Percentiles rank a stretch among this genome's conserved stretches.
phyloP scores from a whole-genome alignment of 768 basidiomycete genomes.

The Termitomyces sp. region DNA sequence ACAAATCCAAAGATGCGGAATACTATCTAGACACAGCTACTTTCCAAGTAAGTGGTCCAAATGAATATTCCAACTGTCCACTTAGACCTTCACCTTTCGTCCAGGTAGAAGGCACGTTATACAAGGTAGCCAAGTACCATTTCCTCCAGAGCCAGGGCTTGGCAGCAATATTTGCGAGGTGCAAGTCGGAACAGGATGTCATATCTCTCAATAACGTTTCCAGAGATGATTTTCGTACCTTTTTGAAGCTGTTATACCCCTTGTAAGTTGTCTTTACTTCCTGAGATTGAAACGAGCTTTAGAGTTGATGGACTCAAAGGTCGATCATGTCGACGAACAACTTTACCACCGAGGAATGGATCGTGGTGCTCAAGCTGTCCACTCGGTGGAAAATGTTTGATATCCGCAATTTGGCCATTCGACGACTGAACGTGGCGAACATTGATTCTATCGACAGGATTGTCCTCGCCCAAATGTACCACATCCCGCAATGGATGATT shows the following conservation, averaged over 20 bases:
- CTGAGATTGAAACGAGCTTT: background rate
- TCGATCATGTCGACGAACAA: background rate
- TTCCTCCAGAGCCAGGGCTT: background rate
- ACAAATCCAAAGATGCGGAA: background rate
- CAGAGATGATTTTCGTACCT: background rate
- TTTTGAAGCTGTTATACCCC: background rate
- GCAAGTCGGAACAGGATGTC: background rate
- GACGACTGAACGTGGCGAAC: background rate
- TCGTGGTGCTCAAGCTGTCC: background rate
- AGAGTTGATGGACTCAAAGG: background rate
- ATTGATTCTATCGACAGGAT: background rate
- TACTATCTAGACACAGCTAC: background rate
- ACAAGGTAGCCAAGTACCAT: background rate
- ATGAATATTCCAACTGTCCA: background rate
- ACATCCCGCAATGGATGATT: background rate
- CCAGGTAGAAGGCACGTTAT: background rate
- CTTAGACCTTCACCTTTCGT: background rate
- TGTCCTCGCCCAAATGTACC: background rate
- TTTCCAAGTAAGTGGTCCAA: background rate
- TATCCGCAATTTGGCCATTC: background rate
- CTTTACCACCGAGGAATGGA: background rate
- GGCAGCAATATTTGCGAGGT: background rate
- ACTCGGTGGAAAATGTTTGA: background rate
- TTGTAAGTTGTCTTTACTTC: background rate
- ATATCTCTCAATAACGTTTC: background rate